These are phyloP conservation scores for Wickerhamomyces strasburgensis DNA, from an alignment of 805 yeast species.

Conservation along the genomic window DNA sequence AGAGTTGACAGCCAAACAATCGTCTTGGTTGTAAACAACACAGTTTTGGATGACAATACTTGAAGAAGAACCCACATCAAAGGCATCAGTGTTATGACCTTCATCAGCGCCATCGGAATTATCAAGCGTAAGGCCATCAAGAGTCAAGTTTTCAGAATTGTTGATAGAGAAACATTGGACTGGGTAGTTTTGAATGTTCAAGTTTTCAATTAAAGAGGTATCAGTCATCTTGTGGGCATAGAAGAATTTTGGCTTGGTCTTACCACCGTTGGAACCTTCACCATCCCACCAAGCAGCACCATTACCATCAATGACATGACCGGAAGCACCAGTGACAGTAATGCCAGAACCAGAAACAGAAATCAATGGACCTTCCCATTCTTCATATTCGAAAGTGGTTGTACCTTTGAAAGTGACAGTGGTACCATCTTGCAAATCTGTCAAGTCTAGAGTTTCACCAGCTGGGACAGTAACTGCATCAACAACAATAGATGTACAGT, in stretches of 20 bases:
- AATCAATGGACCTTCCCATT: constrained; percentile 18
- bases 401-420: constrained; percentile 18
- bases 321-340: constrained; percentile 14
- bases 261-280: constrained; percentile 13
- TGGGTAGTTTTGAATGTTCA: constrained; percentile 15
- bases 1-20: constrained; percentile 18
- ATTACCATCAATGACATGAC: constrained; percentile 14
- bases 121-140: constrained; percentile 10
- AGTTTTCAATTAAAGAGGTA: constrained; percentile 6
- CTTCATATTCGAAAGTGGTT: constrained; percentile 13
- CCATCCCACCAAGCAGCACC: constrained; percentile 20
- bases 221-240: constrained; percentile 7
- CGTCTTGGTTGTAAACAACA: constrained; percentile 16
- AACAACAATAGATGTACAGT: constrained; percentile 9
- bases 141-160: constrained; percentile 3
- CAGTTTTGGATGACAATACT: constrained; percentile 9
- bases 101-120: constrained; percentile 11
- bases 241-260: constrained; percentile 15
- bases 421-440: constrained; percentile 10
- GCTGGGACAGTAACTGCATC: constrained; percentile 16
- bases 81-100: constrained; percentile 18
- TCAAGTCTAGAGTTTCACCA: constrained; percentile 16
- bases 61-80: constrained; percentile 12
- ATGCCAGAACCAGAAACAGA: constrained; percentile 11
- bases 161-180: constrained; percentile 10